Percentiles rank a stretch among this genome's conserved stretches.
These are phyloP conservation scores for Cyclotella atomus DNA, from an alignment of 108 stramenopile genomes.

Conservation along the genomic window DNA sequence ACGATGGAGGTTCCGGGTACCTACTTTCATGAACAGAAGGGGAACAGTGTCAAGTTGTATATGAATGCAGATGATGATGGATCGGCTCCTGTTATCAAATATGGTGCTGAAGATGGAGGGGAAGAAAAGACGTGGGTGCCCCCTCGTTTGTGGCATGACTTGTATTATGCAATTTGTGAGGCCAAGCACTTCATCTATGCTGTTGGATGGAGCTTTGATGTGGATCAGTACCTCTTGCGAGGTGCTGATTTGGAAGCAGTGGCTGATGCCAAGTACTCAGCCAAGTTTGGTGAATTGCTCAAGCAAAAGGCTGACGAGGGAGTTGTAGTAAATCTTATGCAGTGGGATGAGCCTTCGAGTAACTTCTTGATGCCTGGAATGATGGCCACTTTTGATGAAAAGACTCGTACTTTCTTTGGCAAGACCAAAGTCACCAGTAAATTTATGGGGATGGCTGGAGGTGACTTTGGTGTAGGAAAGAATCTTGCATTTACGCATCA, in stretches of 20 bases:
- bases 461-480: constrained; percentile 30
- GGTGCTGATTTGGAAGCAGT: constrained; percentile 42
- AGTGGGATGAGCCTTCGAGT: constrained; percentile 57
- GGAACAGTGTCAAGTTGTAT: constrained; percentile 51
- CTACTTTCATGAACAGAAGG: constrained; percentile 42
- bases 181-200: constrained; percentile 55
- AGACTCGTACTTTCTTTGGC: constrained; percentile 36
- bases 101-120: constrained; percentile 15
- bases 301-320: constrained; percentile 51
- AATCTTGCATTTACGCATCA: constrained; percentile 55
- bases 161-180: constrained; percentile 52
- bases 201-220: constrained; percentile 53
- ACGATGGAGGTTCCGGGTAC: constrained; percentile 51
- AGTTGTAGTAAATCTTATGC: constrained; percentile 52
- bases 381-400: constrained; percentile 50
- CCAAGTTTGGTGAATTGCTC: constrained; percentile 47
- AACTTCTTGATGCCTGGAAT: constrained; percentile 42
- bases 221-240: constrained; percentile 45
- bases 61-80: constrained; percentile 59
- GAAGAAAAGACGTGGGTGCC: constrained; percentile 39
- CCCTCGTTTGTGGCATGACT: constrained; percentile 48
- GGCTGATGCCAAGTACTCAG: constrained; percentile 28
- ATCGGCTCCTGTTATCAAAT: constrained; percentile 42
- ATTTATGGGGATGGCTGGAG: constrained; percentile 40
- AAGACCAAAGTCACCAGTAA: constrained; percentile 37